Percentiles rank a stretch among this genome's conserved stretches.
These are phyloP conservation scores for Beta lomatogona DNA, from an alignment of 179 eudicot species.

Conservation along the genomic window DNA sequence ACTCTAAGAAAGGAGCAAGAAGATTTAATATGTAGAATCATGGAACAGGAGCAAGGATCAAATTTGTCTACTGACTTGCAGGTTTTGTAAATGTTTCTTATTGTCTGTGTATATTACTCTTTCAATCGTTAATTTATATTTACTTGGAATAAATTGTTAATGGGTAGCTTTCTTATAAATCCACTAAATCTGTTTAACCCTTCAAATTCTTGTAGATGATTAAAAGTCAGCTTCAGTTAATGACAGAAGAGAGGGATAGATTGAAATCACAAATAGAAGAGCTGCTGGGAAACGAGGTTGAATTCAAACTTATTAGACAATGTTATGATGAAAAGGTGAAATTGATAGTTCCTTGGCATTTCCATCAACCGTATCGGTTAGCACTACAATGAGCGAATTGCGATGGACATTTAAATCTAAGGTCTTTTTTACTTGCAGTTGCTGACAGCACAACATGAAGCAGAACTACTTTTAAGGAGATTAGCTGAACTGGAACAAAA, in stretches of 20 bases:
- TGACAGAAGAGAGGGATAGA: conserved; percentile 42
- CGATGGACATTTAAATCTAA: not conserved
- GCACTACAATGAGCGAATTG: not conserved
- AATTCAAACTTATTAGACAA: conserved; percentile 27
- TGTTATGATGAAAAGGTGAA: conserved; percentile 40
- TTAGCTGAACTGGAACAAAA: conserved; percentile 53
- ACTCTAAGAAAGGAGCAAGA: conserved; percentile 51
- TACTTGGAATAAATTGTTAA: too few relatives aligned
- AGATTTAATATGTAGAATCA: conserved; percentile 31
- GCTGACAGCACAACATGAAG: conserved; percentile 45
- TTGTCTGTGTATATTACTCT: not conserved
- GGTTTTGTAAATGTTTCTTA: conserved; percentile 35
- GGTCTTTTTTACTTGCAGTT: conserved; percentile 39
- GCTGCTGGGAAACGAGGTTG: conserved; percentile 29
- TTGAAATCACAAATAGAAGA: conserved; percentile 39
- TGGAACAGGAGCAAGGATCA: conserved; percentile 35
- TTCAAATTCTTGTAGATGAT: conserved; percentile 18
- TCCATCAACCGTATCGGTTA: not conserved
- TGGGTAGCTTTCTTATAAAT: not conserved
- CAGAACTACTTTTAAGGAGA: conserved; percentile 42
- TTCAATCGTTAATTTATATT: too few relatives aligned
- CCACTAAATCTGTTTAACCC: not conserved
- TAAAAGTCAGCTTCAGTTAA: conserved; percentile 32
- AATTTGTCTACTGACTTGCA: conserved; percentile 40
- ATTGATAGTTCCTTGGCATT: conserved; percentile 8